Percentiles rank a stretch among this genome's conserved stretches.
phyloP scores from a whole-genome alignment of 768 basidiomycete species.

The Lactifluus hygrophoroides region DNA sequence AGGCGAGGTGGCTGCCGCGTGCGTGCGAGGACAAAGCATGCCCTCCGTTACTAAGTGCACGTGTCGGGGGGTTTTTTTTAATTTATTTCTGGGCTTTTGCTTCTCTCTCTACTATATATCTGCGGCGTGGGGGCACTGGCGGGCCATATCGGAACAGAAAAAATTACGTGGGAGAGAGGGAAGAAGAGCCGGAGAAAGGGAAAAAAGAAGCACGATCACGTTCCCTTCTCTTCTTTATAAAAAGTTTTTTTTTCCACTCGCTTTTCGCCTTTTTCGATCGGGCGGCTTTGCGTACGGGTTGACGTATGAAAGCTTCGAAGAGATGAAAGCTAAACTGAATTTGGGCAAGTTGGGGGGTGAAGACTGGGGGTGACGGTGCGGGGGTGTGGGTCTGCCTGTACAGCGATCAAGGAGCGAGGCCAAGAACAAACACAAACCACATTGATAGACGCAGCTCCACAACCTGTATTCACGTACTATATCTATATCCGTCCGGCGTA shows the following conservation, averaged over 20 bases:
- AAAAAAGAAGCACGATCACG: neutral
- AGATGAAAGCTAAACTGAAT: conserved; percentile 11
- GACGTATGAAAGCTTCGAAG: too few relatives aligned
- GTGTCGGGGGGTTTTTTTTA: too few relatives aligned
- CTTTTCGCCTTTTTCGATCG: conserved; percentile 6
- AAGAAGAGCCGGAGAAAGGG: neutral
- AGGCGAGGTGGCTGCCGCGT: too few relatives aligned
- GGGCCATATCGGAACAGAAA: too few relatives aligned
- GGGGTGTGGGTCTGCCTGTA: neutral
- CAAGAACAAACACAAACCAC: neutral
- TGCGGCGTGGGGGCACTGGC: neutral
- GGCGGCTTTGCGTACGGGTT: too few relatives aligned
- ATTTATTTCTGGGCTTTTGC: too few relatives aligned
- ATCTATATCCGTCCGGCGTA: neutral
- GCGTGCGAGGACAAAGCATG: too few relatives aligned
- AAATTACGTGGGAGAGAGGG: too few relatives aligned
- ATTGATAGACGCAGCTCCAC: neutral
- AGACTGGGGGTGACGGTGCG: too few relatives aligned
- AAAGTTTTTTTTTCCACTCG: neutral
- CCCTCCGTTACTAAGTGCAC: too few relatives aligned
- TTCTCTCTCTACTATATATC: too few relatives aligned
- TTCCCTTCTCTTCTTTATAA: too few relatives aligned
- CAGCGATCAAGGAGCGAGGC: neutral
- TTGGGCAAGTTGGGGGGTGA: neutral
- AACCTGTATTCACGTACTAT: neutral